phyloP scores from a whole-genome alignment of 164 flowering plant species.

The Magnolia sinica region DNA sequence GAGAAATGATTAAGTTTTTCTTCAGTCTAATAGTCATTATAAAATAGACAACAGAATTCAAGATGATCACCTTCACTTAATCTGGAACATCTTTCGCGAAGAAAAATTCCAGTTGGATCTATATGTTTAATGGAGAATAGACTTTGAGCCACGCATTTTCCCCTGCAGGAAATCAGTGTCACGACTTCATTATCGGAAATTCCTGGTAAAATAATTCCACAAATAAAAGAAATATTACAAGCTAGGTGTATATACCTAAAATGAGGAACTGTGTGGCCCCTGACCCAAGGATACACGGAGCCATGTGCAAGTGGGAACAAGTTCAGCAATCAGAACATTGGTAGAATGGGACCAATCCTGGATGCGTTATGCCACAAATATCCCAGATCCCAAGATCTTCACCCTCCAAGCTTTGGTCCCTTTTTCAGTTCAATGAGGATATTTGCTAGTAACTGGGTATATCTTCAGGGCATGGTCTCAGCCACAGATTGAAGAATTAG shows the following conservation, averaged over 20 bases:
- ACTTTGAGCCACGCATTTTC: conserved; percentile 33
- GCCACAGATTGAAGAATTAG: neutral
- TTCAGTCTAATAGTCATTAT: neutral
- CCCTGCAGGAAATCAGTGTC: conserved; percentile 39
- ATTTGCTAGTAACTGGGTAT: neutral
- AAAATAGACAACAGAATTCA: neutral
- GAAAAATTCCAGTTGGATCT: conserved; percentile 52
- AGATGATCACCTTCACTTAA: conserved; percentile 49
- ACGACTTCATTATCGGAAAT: neutral
- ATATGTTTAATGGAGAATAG: conserved; percentile 41
- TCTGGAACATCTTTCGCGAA: conserved; percentile 46
- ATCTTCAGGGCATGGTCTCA: too few relatives aligned
- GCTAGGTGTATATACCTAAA: neutral
- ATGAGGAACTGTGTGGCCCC: neutral
- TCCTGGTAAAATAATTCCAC: neutral
- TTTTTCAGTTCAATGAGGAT: neutral
- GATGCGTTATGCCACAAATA: neutral
- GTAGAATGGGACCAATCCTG: neutral
- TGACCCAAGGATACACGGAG: neutral
- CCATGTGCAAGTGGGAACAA: neutral
- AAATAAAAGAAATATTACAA: neutral
- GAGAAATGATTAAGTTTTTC: neutral
- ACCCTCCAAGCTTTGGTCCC: neutral
- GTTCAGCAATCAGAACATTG: neutral
- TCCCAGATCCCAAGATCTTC: neutral